Evolutionary conservation across 306 rosid species (phyloP), one percentile per base, ranked within the genome.

Genomic region (Potentilla sterilis): DNA sequence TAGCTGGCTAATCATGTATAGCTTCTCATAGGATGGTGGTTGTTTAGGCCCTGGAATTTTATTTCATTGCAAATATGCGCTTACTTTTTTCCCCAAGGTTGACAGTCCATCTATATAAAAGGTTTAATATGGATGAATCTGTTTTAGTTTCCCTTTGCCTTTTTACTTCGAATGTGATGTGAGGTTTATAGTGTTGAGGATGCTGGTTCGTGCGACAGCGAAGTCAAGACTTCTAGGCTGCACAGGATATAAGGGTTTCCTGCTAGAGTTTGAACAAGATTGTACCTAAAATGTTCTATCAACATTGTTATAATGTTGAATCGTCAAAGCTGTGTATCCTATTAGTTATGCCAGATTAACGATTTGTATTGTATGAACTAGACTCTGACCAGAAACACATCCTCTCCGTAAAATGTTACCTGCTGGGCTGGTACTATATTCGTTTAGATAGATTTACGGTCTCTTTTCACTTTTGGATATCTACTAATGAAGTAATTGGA

Each of bases 1-100:
- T 68, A 72, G 46, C 82, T 32, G 40, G 69, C 78, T 13, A 49
- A 69, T 54, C 67, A 15, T 79, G 79, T 79, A 57, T 63, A 67
- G 79, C 54, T 18, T 11, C 24, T 52, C 0, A 43, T 12, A 13
- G 12, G 73, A 19, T 12, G 73, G 28, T 12, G 35, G 58, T 22
- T 55, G 72, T 65, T 38, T 18, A 9, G 32, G 42, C n/a, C 43
- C 24, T 40, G 9, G 18, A 28, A 19, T 7, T 69, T 19, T 44
- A 2, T 52, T 21, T 18, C 21, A 38, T 22, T 72, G 34, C 52
- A 63, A 35, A 54, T 59, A 69, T 55, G 22, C 28, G 3, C 72
- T 62, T 48, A 19, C 32, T 19, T 64, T 43, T 32, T 1, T 28
- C 28, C 28, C 34, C n/a, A 24, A 43, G 24, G 51, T 66, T 73